Base-by-base conservation (phyloP, 345 rosid genomes). In the Sisymbrium altissimum region DNA sequence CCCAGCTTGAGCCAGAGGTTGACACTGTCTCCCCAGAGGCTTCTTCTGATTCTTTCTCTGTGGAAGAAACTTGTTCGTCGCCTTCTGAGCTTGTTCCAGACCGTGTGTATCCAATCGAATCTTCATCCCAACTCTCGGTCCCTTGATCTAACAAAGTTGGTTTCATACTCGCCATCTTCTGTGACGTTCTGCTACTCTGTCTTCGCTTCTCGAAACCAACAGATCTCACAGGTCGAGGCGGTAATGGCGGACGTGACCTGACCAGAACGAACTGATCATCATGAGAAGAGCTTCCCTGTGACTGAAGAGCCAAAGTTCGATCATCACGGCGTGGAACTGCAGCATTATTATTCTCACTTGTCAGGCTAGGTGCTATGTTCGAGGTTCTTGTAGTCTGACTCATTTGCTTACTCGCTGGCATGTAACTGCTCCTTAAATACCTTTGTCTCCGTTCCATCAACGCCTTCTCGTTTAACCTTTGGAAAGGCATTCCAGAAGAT, bases 1-100 rank as follows among this genome's bases (percentile, higher is more conserved):
- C 55, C 79, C 75, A 63, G 66, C 75, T 78, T 36, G 85, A 73
- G 21, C 66, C 66, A 64, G 76, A 70, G 53, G 9, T 46, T 19
- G 71, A 70, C 0, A 9, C 41, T 46, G 2, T 18, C 29, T 54
- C 59, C 17, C 43, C 33, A 25, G 76, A 75, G 27, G 38, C 44
- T 43, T 57, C 56, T 4, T 56, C 80, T 5, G 56, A 65, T 32
- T 48, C 74, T 76, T 69, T 38, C 3, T 59, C 77, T 23, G 21
- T 19, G 25, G 25, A 23, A 11, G 49, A 66, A 44, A 17, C 70
- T 58, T 11, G 71, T 33, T 71, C 56, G 15, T 64, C 80, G 0
- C 66, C 57, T 55, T 81, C 83, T 1, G 39, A 76, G 29, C 54
- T 40, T 48, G 50, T 71, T 11, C 30, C 61, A 27, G 78, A 45